These are phyloP conservation scores for Sapria himalayana DNA, from an alignment of 345 rosid genomes.

Conservation along the genomic window DNA sequence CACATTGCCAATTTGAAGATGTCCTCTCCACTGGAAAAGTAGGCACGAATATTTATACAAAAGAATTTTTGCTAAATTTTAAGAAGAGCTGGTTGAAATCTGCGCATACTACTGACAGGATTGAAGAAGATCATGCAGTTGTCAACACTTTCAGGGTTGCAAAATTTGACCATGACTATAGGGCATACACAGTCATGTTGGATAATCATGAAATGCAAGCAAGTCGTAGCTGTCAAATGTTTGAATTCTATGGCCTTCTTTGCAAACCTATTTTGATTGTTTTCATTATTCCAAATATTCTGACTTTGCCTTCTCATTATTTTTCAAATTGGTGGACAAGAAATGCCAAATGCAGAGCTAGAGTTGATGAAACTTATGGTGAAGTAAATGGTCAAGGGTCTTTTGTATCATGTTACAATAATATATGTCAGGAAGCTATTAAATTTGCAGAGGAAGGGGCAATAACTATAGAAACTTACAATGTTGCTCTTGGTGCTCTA, in stretches of 20 bases:
- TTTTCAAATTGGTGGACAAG: slow-evolving; percentile 42
- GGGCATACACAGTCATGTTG: slow-evolving; percentile 26
- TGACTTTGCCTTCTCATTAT: slow-evolving; percentile 37
- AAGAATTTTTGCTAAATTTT: slow-evolving; percentile 39
- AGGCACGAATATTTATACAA: slow-evolving; percentile 45
- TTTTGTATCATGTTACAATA: slow-evolving; percentile 34
- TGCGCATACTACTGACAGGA: slow-evolving; percentile 39
- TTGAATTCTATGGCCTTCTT: slow-evolving; percentile 42
- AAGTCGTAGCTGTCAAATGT: slow-evolving; percentile 51
- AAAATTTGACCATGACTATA: slow-evolving; percentile 40
- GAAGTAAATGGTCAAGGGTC: slow-evolving; percentile 18
- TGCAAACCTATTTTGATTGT: slow-evolving; percentile 49
- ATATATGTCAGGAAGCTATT: slow-evolving; percentile 30
- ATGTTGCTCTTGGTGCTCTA: slow-evolving; percentile 20
- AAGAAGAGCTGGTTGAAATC: slow-evolving; percentile 54
- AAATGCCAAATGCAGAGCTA: slow-evolving; percentile 31
- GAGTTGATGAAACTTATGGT: slow-evolving; percentile 17
- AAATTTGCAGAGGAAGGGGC: slow-evolving; percentile 45
- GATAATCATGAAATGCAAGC: slow-evolving; percentile 26
- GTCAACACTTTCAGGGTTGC: slow-evolving; percentile 31
- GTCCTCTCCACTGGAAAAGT: slow-evolving; percentile 59
- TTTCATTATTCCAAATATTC: slow-evolving; percentile 46
- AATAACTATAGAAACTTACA: slow-evolving; percentile 27
- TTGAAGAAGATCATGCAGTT: slow-evolving; percentile 30
- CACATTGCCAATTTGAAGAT: slow-evolving; percentile 33